These are phyloP conservation scores for Wickerhamomyces sp. DNA, from an alignment of 1,139 yeast genomes.

Conservation along the genomic window DNA sequence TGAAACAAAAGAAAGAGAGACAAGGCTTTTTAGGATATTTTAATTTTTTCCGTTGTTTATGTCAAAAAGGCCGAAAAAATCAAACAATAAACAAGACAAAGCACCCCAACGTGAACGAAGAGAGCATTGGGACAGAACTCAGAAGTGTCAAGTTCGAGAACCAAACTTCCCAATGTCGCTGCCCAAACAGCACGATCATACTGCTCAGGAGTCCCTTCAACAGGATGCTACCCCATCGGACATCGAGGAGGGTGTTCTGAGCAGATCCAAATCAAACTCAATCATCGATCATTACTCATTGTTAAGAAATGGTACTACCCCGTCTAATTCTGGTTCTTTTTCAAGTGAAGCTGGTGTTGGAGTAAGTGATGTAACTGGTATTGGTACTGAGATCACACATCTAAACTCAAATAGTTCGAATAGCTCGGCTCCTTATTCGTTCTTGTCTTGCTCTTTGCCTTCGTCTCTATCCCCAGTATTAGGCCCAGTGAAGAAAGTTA, in stretches of 20 bases:
- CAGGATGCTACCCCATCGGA: too few species aligned
- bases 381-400: background rate
- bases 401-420: background rate
- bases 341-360: background rate
- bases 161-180: background rate
- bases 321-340: background rate
- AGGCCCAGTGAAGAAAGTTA: slow-evolving; percentile 7
- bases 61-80: too few species aligned
- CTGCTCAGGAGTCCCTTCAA: too few species aligned
- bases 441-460: slow-evolving; percentile 4
- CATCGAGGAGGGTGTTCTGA: background rate
- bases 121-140: too few species aligned
- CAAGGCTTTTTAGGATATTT: too few species aligned
- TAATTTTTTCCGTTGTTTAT: too few species aligned
- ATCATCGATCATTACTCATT: slow-evolving; percentile 15
- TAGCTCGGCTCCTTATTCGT: slow-evolving; percentile 3
- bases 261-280: slow-evolving; percentile 3
- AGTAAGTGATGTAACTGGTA: background rate
- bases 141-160: too few species aligned
- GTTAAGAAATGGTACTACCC: slow-evolving; percentile 11
- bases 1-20: too few species aligned
- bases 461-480: slow-evolving; percentile 3
- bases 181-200: background rate
- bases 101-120: too few species aligned
- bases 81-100: too few species aligned